Conservation (phyloP, 1,284 basidiomycete genomes). For the Boletus semigastroideus region DNA sequence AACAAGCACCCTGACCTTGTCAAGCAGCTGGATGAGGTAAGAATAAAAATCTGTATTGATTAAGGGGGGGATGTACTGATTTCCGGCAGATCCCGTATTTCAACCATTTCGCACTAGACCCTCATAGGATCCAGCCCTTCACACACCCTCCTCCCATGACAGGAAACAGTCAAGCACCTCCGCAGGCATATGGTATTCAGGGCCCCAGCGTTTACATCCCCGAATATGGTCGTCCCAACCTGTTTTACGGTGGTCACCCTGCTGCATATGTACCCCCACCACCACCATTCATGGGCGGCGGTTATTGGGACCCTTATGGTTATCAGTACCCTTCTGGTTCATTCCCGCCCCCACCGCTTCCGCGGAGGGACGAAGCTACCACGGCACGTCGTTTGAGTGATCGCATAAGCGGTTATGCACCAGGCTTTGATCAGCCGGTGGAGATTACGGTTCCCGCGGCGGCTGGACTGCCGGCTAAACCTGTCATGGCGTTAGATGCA, state of each 20-base stretch:
- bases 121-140: slow-evolving; percentile 86
- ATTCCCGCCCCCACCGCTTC: slow-evolving; percentile 39
- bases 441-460: slow-evolving; percentile 54
- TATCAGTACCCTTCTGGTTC: slow-evolving; percentile 38
- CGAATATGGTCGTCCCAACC: slow-evolving; percentile 44
- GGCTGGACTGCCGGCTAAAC: slow-evolving; percentile 76
- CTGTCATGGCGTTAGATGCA: slow-evolving; percentile 60
- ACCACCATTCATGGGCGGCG: slow-evolving; percentile 44
- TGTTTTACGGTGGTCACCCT: slow-evolving; percentile 45
- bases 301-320: slow-evolving; percentile 57
- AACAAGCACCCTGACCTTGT: slow-evolving; percentile 86
- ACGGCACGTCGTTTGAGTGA: slow-evolving; percentile 68
- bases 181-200: slow-evolving; percentile 77
- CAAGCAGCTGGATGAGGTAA: slow-evolving; percentile 74
- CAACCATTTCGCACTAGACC: slow-evolving; percentile 93
- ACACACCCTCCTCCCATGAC: slow-evolving; percentile 66
- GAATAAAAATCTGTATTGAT: slow-evolving; percentile 15
- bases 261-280: slow-evolving; percentile 41
- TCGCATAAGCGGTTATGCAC: slow-evolving; percentile 70
- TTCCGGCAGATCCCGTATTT: slow-evolving; percentile 73
- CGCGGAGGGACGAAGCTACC: slow-evolving; percentile 56
- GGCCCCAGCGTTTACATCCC: slow-evolving; percentile 50
- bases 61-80: slow-evolving; percentile 20
- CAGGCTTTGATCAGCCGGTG: slow-evolving; percentile 45
- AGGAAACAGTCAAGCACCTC: slow-evolving; percentile 67